Base-by-base conservation (phyloP, 2,329 filamentous ascomycete species). In the Ceratocystis diversiconidia region DNA sequence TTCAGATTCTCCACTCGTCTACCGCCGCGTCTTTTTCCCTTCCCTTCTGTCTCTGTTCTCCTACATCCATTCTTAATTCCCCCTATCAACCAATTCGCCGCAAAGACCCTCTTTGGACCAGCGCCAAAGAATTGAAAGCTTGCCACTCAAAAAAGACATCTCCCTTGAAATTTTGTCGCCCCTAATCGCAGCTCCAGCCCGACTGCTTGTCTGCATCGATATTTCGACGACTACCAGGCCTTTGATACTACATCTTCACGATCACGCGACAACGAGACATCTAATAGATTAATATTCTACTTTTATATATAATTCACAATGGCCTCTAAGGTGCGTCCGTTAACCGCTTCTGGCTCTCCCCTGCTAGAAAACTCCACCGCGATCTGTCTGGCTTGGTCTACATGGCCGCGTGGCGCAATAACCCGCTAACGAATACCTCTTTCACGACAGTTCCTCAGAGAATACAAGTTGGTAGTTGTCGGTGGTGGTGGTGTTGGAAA, bases 401-500 rank as follows among this genome's bases (percentile, higher is more conserved):
- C 15, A 15, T n/a, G 55, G 25, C 25, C n/a, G 7, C 28, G 12
- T 8, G n/a, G 17, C 55, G 17, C 55, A 32, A 25, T 19, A 12
- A 60, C 30, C 17, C 25, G 12, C 65, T 67, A 64, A 67, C 65
- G 59, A n/a, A 4, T 5, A 5, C 17, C 43, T 48, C 64, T 48
- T 50, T 3, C 61, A 44, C 48, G 67, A 62, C 73, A 92, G 88
- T 92, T 92, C 75, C 79, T 92, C 75, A 82, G 89, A 84, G 89
- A 94, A 79, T 95, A 96, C 79, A 95, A 95, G 79, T 79, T 96
- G 79, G 94, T 99, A 68, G 94, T 97, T 69, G 92, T 99, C 70
- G 94, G 94, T 72, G 94, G 95, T 73, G 94, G 94, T 82, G 94
- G 94, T 77, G 94, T 99, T 70, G 94, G 94, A 80, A 99, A 99